Base-by-base conservation (phyloP, 441 rosid species). In the Francoa sonchifolia region DNA sequence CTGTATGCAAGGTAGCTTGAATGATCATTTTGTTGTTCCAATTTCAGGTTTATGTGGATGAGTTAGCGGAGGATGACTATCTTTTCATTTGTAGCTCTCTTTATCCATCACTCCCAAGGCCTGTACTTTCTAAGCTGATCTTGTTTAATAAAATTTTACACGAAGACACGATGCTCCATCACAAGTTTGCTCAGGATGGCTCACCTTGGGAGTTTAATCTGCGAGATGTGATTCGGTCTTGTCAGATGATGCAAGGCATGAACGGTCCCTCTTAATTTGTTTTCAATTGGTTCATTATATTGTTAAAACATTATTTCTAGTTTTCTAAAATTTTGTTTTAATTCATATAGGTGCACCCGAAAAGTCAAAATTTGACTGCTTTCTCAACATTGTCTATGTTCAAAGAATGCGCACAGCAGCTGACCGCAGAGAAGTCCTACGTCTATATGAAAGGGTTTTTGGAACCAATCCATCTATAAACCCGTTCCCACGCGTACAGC, bases 161-260 rank as follows among this genome's bases (percentile, higher is more conserved):
- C 54, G 94, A 92, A 62, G 94, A 83, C 21, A 84, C 82, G 9
- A 79, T 87, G 94, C 28, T 79, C 42, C 15, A 67, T 57, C 72
- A 39, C 55, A 87, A 77, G 54, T 92, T 83, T 44, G 99, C 71
- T 42, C 95, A 81, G 28, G 77, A 74, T 75, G 99, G 99, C 47
- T 75, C 94, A 19, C 99, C 99, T 19, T 92, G 99, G 99, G 99
- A 92, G 72, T 92, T 92, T 59, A 92, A 92, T 69, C 66, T 92
- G 63, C 97, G 97, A 39, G 99, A 92, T 58, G 89, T 92, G 54
- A 73, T 76, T 29, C 72, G 99, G 57, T 87, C 99, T 16, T 92
- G 97, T 56, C 74, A 87, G 62, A 66, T 92, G 37, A 64, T 83
- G 44, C 65, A 72, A 83, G 94, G 99, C 83, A 37, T 8, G 54